phyloP scores from a whole-genome alignment of 169 alveolate species.

The Blepharisma undulans region DNA sequence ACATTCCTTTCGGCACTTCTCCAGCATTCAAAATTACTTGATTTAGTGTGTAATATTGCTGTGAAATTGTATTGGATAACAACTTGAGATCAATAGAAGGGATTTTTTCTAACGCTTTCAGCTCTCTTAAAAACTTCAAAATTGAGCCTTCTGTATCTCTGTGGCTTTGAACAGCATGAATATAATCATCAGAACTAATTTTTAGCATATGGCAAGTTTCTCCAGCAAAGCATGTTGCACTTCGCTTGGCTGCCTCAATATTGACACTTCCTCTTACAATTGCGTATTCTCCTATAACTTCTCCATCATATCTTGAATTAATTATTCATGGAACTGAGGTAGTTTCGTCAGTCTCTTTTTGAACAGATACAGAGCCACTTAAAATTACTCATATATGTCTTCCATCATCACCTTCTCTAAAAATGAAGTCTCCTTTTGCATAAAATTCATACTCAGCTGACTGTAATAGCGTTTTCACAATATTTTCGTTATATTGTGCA shows the following conservation, averaged over 20 bases:
- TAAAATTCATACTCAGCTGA: neutral
- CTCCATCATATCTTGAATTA: slow-evolving; percentile 34
- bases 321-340: neutral
- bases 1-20: slow-evolving; percentile 7
- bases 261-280: neutral
- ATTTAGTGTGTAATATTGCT: neutral
- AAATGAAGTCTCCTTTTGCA: neutral
- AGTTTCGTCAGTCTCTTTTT: neutral
- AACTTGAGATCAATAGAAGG: slow-evolving; percentile 6
- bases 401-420: slow-evolving; percentile 7
- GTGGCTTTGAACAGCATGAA: neutral
- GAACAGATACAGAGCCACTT: slow-evolving; percentile 27
- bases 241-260: neutral
- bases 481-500: neutral
- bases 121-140: neutral
- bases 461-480: neutral
- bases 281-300: slow-evolving; percentile 31
- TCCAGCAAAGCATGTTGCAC: slow-evolving; percentile 34
- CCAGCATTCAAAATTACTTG: neutral
- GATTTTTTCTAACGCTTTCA: neutral
- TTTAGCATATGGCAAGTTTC: neutral
- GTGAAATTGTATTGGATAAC: neutral
- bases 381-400: slow-evolving; percentile 11
- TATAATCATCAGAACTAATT: neutral
- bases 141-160: neutral